Conservation (phyloP, 2,329 filamentous ascomycete genomes). For the Penicillium sp. region DNA sequence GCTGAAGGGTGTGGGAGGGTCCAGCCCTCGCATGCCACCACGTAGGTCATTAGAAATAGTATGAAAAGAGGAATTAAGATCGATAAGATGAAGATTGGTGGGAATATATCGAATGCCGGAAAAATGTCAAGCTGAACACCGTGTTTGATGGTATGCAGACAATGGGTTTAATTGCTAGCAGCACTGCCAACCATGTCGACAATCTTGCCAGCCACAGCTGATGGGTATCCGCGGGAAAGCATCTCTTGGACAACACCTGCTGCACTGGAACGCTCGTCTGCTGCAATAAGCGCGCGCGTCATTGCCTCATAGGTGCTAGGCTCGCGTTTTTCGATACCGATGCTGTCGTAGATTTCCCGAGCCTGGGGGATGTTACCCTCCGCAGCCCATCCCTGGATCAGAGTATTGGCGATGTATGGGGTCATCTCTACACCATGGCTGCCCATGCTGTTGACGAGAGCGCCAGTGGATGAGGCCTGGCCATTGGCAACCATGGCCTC, state of each 20-base stretch:
- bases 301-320: slow-evolving; percentile 98
- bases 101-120: neutral
- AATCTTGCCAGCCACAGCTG: slow-evolving; percentile 89
- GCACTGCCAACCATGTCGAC: slow-evolving; percentile 70
- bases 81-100: neutral
- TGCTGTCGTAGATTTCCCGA: slow-evolving; percentile 71
- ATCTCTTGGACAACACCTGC: slow-evolving; percentile 83
- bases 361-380: slow-evolving; percentile 78
- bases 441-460: slow-evolving; percentile 72
- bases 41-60: slow-evolving; percentile 10
- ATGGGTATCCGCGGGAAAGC: slow-evolving; percentile 82
- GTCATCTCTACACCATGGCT: slow-evolving; percentile 75
- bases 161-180: neutral
- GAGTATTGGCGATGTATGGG: slow-evolving; percentile 95
- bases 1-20: slow-evolving; percentile 9
- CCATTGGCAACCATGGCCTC: slow-evolving; percentile 97
- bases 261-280: slow-evolving; percentile 73
- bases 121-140: slow-evolving; percentile 12
- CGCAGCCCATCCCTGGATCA: slow-evolving; percentile 94
- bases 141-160: slow-evolving; percentile 8
- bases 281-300: slow-evolving; percentile 86
- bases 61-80: slow-evolving; percentile 5
- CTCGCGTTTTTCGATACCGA: slow-evolving; percentile 75
- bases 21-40: slow-evolving; percentile 14
- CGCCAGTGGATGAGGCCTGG: slow-evolving; percentile 69